Evolutionary conservation across 106 monocot genomes (phyloP), one percentile per base, ranked within the genome.

Genomic region (Acorus gramineus): DNA sequence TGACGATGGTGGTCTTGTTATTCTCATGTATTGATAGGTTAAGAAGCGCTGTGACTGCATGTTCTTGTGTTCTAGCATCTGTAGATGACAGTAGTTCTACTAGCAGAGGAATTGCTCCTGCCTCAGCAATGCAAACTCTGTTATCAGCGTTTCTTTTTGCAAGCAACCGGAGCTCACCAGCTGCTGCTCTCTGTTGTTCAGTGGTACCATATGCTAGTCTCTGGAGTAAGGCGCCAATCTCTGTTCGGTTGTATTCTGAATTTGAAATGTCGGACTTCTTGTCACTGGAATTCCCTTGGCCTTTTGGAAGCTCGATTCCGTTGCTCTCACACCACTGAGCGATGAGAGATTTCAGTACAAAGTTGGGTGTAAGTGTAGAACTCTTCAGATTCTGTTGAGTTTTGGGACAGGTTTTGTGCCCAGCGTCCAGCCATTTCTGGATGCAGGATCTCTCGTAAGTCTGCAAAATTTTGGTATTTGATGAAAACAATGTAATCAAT

Each of bases 401-500:
- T 66, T 80, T 85, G 10, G 89, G 89, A 69, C 89, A 89, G 45
- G 80, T 80, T 53, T 82, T 89, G 75, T 89, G 89, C 14, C 82
- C 89, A 14, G 73, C 66, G 54, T 89, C 82, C 2, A 89, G 75
- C 89, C 89, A 89, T 70, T 89, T 89, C 11, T 85, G 85, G 60
- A 89, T 89, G 85, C 72, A 77, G 49, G 85, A 66, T 60, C 85
- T 79, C 77, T 89, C 89, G 67, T 89, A 89, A 52, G 89, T 89
- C 89, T 89, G 76, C 48, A 65, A 59, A 64, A 61, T 53, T 28
- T 28, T 28, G 28, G 28, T 28, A 28, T 28, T 28, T 28, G 44
- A 62, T 46, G 10, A 14, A 63, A 7, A 28, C 12, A 54, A 47
- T 53, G 10, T 11, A 6, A 8, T 12, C 11, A 69, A n/a, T 11